A percentile compares a stretch with the other conserved stretches of the same genome.
These are phyloP conservation scores for Cryptosporidium viatorum DNA, from an alignment of 169 alveolate species.

Conservation along the genomic window DNA sequence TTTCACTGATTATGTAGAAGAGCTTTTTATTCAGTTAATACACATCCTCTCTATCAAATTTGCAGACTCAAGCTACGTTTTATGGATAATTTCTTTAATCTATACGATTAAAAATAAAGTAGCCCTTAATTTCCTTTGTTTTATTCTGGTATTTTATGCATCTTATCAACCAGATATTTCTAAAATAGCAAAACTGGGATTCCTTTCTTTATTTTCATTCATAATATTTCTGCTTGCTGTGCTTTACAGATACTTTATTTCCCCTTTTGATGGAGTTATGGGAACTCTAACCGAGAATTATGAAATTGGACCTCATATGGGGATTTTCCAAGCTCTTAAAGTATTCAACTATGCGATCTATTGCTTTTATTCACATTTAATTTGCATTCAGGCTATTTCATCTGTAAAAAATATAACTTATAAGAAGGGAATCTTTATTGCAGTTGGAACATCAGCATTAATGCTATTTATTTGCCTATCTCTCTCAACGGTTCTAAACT, in stretches of 20 bases:
- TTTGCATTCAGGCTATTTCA: slow-evolving; percentile 58
- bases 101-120: slow-evolving; percentile 1
- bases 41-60: slow-evolving; percentile 8
- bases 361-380: slow-evolving; percentile 60
- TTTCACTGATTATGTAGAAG: slow-evolving; percentile 61
- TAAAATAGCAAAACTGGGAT: slow-evolving; percentile 55
- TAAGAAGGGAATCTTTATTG: slow-evolving; percentile 19
- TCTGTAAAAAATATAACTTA: slow-evolving; percentile 10
- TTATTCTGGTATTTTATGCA: slow-evolving; percentile 13
- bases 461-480: slow-evolving; percentile 45
- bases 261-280: slow-evolving; percentile 30
- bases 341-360: slow-evolving; percentile 61
- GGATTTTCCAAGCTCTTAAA: slow-evolving; percentile 25
- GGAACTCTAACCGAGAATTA: slow-evolving; percentile 12
- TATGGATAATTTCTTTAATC: background rate
- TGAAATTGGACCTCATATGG: slow-evolving; percentile 69
- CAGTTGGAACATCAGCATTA: slow-evolving; percentile 4
- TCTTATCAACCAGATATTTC: slow-evolving; percentile 54
- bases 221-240: slow-evolving; percentile 38
- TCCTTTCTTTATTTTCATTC: slow-evolving; percentile 31
- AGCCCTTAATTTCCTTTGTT: slow-evolving; percentile 29
- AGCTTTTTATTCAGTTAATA: slow-evolving; percentile 33
- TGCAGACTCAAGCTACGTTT: background rate
- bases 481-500: slow-evolving; percentile 20
- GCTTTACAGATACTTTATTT: slow-evolving; percentile 46